phyloP scores from a whole-genome alignment of 108 stramenopile genomes.

The Cyclotella baltica region DNA sequence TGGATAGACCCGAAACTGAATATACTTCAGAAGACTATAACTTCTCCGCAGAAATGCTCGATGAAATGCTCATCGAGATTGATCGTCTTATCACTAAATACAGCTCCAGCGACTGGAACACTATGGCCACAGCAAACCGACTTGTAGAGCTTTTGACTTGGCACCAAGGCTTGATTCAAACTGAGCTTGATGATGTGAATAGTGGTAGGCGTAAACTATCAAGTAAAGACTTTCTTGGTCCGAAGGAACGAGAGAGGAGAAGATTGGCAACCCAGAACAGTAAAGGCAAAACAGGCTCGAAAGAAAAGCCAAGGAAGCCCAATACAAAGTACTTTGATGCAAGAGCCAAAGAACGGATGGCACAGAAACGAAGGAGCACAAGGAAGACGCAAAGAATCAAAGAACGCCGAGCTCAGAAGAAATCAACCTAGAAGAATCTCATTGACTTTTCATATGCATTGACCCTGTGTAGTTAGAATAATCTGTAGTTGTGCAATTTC shows the following conservation, averaged over 20 bases:
- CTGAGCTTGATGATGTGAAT: constrained; percentile 38
- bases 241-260: constrained; percentile 24
- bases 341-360: background rate
- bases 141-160: constrained; percentile 30
- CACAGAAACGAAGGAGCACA: background rate
- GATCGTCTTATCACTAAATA: constrained; percentile 43
- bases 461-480: too few relatives aligned
- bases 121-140: constrained; percentile 37
- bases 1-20: constrained; percentile 26
- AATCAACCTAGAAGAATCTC: background rate
- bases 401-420: constrained; percentile 2
- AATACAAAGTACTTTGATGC: constrained; percentile 20
- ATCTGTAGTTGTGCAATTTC: too few relatives aligned
- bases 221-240: constrained; percentile 46
- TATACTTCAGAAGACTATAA: background rate
- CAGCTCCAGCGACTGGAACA: constrained; percentile 28
- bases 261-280: background rate
- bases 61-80: constrained; percentile 33
- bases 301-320: background rate
- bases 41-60: constrained; percentile 12
- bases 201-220: constrained; percentile 30
- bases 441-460: too few relatives aligned
- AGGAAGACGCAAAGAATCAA: background rate
- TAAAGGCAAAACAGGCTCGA: background rate
- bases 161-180: constrained; percentile 25